phyloP scores from a whole-genome alignment of 2,329 filamentous ascomycete species.

The Colletotrichum tofieldiae region DNA sequence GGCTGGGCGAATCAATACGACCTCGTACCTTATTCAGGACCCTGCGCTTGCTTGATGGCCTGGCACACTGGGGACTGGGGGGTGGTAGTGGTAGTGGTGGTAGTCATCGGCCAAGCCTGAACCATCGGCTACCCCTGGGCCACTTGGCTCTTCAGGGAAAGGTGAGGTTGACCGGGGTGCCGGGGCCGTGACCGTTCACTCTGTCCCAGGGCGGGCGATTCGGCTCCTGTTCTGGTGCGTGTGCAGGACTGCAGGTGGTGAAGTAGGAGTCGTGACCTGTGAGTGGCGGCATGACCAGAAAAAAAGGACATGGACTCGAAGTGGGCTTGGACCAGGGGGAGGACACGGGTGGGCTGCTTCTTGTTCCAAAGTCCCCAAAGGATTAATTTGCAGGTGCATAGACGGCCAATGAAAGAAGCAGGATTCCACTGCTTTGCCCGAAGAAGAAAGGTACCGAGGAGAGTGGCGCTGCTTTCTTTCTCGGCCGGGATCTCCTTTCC shows the following conservation, averaged over 20 bases:
- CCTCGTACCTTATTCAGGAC: constrained; percentile 42
- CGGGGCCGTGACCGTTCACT: constrained; percentile 13
- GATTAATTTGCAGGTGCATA: constrained; percentile 27
- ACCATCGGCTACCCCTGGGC: constrained; percentile 32
- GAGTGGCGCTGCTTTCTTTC: constrained; percentile 36
- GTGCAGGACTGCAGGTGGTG: neutral
- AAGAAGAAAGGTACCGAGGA: constrained; percentile 35
- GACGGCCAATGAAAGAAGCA: constrained; percentile 21
- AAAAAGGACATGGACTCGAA: neutral
- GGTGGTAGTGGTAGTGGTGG: constrained; percentile 8
- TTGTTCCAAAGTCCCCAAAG: constrained; percentile 25
- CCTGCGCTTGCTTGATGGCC: constrained; percentile 31
- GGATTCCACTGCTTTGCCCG: constrained; percentile 25
- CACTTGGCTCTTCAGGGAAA: constrained; percentile 18
- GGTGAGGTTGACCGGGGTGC: constrained; percentile 23
- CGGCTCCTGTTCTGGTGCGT: neutral
- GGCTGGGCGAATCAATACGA: constrained; percentile 42
- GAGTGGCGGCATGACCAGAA: constrained; percentile 25
- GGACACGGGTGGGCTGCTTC: neutral
- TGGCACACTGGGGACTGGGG: neutral
- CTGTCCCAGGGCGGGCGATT: neutral
- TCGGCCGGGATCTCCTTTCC: constrained; percentile 37
- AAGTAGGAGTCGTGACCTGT: neutral
- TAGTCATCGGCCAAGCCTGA: constrained; percentile 38
- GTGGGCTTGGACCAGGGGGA: constrained; percentile 14